Conservation (phyloP, 2,329 filamentous ascomycete species). For the Hymenoscyphus salicellus region DNA sequence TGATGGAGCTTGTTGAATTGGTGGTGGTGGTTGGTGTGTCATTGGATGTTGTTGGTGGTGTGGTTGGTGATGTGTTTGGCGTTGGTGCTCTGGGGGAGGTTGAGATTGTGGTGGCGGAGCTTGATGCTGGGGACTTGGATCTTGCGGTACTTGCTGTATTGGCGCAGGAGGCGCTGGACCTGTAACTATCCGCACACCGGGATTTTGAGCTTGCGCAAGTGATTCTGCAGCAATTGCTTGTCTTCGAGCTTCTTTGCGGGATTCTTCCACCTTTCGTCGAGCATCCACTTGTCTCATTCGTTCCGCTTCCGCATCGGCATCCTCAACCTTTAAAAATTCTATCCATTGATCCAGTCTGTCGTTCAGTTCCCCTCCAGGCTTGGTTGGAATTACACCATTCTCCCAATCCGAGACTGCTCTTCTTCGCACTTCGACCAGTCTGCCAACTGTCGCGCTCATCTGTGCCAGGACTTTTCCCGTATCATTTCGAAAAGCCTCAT, state of each 20-base stretch:
- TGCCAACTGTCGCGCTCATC: conserved; percentile 36
- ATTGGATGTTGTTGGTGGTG: conserved; percentile 14
- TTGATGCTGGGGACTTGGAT: conserved; percentile 15
- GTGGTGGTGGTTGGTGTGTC: conserved; percentile 12
- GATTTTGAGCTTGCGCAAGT: conserved; percentile 20
- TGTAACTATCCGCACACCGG: conserved; percentile 19
- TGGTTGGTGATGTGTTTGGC: conserved; percentile 16
- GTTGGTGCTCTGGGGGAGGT: conserved; percentile 8
- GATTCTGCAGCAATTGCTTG: conserved; percentile 33
- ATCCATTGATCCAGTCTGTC: conserved; percentile 35
- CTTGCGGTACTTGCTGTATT: conserved; percentile 15
- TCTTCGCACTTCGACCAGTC: conserved; percentile 33
- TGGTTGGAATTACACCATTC: conserved; percentile 32
- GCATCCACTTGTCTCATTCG: conserved; percentile 36
- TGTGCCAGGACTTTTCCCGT: conserved; percentile 35
- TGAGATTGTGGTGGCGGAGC: conserved; percentile 5
- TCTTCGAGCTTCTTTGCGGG: conserved; percentile 34
- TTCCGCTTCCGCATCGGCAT: conserved; percentile 34
- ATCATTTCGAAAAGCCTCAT: conserved; percentile 32
- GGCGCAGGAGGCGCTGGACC: conserved; percentile 21
- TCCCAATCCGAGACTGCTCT: conserved; percentile 36
- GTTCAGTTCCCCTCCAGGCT: conserved; percentile 34
- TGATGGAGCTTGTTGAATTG: conserved; percentile 5
- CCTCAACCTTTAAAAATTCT: conserved; percentile 35
- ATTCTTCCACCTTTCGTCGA: conserved; percentile 33